These are phyloP conservation scores for Cercospora sp. DNA, from an alignment of 2,329 filamentous ascomycete species.

Conservation along the genomic window DNA sequence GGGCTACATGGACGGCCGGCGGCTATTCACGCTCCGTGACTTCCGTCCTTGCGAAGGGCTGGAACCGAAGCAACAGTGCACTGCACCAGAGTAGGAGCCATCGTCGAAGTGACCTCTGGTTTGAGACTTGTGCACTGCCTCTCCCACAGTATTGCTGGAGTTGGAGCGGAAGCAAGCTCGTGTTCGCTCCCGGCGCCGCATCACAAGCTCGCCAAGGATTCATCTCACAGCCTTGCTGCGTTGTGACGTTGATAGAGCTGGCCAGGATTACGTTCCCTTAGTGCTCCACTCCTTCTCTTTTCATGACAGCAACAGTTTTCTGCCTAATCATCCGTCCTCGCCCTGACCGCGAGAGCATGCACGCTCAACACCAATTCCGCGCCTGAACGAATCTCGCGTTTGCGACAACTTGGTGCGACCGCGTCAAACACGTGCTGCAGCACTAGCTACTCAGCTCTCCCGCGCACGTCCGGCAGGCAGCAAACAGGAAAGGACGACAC, in stretches of 20 bases:
- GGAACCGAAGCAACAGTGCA: background rate
- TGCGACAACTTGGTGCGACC: slow-evolving; percentile 5
- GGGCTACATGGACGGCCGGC: background rate
- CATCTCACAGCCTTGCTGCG: slow-evolving; percentile 2
- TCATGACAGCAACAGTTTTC: background rate
- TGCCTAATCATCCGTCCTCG: background rate
- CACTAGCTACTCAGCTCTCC: slow-evolving; percentile 11
- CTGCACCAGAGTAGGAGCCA: background rate
- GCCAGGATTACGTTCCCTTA: slow-evolving; percentile 1
- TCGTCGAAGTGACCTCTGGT: background rate
- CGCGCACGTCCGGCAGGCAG: slow-evolving; percentile 12
- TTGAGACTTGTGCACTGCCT: background rate
- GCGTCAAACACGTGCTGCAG: slow-evolving; percentile 13
- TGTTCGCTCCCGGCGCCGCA: background rate
- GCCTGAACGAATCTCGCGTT: background rate
- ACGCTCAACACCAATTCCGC: background rate
- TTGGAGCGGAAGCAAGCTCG: background rate
- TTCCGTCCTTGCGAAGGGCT: background rate
- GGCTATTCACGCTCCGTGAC: background rate
- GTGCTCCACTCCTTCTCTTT: slow-evolving; percentile 2
- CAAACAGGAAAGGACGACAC: slow-evolving; percentile 2
- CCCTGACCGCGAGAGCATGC: background rate
- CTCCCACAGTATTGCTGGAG: background rate
- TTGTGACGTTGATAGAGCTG: background rate
- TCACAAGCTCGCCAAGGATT: background rate